Evolutionary conservation across 441 rosid genomes (phyloP).

Genomic region (Euphorbia celastroides): DNA sequence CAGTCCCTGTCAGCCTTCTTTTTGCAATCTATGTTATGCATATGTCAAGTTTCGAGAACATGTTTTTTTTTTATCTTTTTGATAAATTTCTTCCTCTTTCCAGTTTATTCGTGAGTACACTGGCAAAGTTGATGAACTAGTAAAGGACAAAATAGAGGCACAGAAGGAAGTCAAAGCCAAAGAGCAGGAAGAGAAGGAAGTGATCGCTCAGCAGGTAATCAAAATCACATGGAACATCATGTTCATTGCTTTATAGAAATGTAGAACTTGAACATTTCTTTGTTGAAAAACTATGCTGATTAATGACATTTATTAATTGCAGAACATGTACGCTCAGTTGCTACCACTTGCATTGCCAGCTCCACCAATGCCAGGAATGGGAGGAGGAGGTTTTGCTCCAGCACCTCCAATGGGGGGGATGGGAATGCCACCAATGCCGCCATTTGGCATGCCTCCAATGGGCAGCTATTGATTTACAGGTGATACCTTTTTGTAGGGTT

Average conservation of each 20-base stretch:
- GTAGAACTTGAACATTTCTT: not conserved
- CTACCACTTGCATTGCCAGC: slow-evolving; percentile 97
- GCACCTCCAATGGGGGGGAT: slow-evolving; percentile 81
- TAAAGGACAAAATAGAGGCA: slow-evolving; percentile 79
- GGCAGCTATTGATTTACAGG: slow-evolving; percentile 52
- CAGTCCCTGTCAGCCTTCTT: not conserved
- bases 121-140: slow-evolving; percentile 91
- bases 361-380: slow-evolving; percentile 98
- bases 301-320: slow-evolving; percentile 22
- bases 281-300: not conserved
- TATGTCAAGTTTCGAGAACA: not conserved
- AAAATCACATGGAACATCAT: not conserved
- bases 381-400: slow-evolving; percentile 62
- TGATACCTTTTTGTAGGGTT: slow-evolving; percentile 20
- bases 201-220: slow-evolving; percentile 86
- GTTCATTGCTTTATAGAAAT: no score
- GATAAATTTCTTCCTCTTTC: slow-evolving; percentile 8
- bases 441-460: slow-evolving; percentile 96
- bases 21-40: not conserved
- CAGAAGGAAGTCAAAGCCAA: slow-evolving; percentile 73
- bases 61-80: not conserved
- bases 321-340: slow-evolving; percentile 98
- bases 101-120: slow-evolving; percentile 94
- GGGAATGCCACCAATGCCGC: slow-evolving; percentile 96
- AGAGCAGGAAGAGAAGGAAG: slow-evolving; percentile 91